Evolutionary conservation across 208 protist species (phyloP).

Genomic region (Wallacemonas sp.): DNA sequence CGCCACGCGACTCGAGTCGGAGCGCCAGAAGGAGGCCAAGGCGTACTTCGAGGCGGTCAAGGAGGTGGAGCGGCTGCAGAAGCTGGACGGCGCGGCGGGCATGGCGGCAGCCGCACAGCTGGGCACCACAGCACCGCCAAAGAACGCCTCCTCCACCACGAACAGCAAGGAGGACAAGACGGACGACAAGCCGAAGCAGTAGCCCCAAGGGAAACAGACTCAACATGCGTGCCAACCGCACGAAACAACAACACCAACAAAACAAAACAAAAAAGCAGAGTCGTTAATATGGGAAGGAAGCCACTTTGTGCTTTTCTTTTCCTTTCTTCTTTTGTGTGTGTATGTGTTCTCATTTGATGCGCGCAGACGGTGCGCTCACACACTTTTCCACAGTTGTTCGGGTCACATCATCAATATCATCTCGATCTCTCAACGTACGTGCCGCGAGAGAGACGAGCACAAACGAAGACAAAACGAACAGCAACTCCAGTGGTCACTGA

Average conservation of each 20-base stretch:
- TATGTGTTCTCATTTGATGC: no score
- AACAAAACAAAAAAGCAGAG: no score
- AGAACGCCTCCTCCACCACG: background rate
- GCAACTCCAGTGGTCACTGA: no score
- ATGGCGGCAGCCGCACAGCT: constrained; percentile 16
- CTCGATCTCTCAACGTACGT: no score
- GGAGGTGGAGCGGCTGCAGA: constrained; percentile 65
- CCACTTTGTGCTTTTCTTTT: constrained; percentile 16
- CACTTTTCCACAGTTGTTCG: constrained; percentile 10
- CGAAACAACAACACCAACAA: no score
- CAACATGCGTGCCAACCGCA: no score
- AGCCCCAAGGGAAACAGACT: no score
- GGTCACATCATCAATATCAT: no score
- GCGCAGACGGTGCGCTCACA: no score
- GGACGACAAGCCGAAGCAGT: constrained; percentile 1
- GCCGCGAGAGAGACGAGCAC: no score
- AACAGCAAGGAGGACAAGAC: constrained; percentile 3
- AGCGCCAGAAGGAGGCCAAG: constrained; percentile 69
- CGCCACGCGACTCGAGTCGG: constrained; percentile 52
- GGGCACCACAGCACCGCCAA: background rate
- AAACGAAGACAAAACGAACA: no score
- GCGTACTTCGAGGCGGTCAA: constrained; percentile 61
- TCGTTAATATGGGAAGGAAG: no score
- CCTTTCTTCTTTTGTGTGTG: constrained; percentile 8
- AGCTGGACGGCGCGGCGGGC: constrained; percentile 27